These are phyloP conservation scores for Ziziphus jujuba DNA, from an alignment of 306 rosid genomes.

Conservation along the genomic window DNA sequence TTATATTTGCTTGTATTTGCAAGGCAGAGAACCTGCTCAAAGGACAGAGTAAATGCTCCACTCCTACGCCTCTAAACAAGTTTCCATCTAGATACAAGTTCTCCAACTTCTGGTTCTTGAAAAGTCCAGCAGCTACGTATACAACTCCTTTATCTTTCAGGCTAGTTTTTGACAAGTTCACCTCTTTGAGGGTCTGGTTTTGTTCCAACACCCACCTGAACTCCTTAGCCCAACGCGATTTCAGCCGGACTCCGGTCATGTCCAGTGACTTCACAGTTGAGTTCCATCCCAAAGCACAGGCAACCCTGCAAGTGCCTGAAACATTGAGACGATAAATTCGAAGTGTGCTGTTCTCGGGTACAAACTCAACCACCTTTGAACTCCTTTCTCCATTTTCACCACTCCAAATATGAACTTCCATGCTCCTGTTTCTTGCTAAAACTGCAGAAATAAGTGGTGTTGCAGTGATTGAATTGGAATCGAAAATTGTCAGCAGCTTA, in stretches of 20 bases:
- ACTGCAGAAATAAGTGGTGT: constrained; percentile 85
- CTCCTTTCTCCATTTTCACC: constrained; percentile 64
- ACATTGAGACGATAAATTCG: constrained; percentile 64
- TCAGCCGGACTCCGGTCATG: constrained; percentile 76
- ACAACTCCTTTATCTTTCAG: constrained; percentile 78
- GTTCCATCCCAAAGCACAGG: constrained; percentile 81
- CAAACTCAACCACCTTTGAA: constrained; percentile 87
- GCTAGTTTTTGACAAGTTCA: constrained; percentile 66
- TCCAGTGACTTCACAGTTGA: constrained; percentile 73
- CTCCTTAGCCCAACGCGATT: constrained; percentile 85
- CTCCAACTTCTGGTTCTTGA: constrained; percentile 67
- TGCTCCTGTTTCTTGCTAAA: constrained; percentile 72
- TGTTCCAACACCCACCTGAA: constrained; percentile 85
- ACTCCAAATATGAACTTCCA: constrained; percentile 91
- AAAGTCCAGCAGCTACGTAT: constrained; percentile 85
- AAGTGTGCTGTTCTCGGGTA: constrained; percentile 65
- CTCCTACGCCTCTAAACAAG: constrained; percentile 62
- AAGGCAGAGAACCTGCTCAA: constrained; percentile 79
- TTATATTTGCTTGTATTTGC: constrained; percentile 81
- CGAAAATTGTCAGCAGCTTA: constrained; percentile 71
- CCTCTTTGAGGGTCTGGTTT: constrained; percentile 66
- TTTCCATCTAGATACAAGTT: constrained; percentile 71
- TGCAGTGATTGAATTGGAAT: constrained; percentile 65
- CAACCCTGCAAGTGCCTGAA: constrained; percentile 77
- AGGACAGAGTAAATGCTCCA: constrained; percentile 88